Base-by-base conservation (phyloP, 2,329 filamentous ascomycete genomes). In the Botrytis porri region DNA sequence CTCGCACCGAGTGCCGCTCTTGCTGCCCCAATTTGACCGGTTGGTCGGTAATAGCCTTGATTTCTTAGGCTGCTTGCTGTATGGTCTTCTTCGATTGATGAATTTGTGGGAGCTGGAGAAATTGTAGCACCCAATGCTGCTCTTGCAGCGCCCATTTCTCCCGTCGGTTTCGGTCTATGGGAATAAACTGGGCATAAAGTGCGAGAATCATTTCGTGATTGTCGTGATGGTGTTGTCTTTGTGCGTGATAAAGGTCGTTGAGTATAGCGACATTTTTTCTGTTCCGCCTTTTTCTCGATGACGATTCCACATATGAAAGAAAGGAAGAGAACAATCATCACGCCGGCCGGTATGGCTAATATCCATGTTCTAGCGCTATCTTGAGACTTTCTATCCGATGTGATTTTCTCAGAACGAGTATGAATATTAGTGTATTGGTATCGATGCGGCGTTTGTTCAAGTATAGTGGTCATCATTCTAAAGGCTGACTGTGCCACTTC, bases 71-170 rank as follows among this genome's bases (percentile, higher is more conserved):
- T 43, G 4, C 8, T 10, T 22, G n/a, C 7, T 22, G 35, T n/a
- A 54, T 4, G n/a, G 1, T 41, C 37, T 63, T 43, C 37, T 6
- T 29, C 25, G 8, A 43, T 22, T 39, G 16, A 18, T 48, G 3
- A 20, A 16, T 12, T 22, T 9, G 4, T 35, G 7, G 41, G 62
- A 57, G n/a, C 3, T 14, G 62, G 41, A 65, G 3, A 0, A 18
- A 65, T 35, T 3, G 62, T 67, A 32, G 65, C 65, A 32, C 65
- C 65, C 14, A 67, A 67, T 7, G 64, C 64, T 2, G 61, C 61
- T 63, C 37, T 63, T 39, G 37, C 61, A 39, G 48, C 48, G 9
- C 65, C 65, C 65, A 67, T 67, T n/a, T 41, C 48, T 3, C 65
- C 65, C 6, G 65, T 67, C 10, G 65, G 65, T 32, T 51, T 67